Base-by-base conservation (phyloP, 2,329 filamentous ascomycete genomes). In the Seiridium cupressi region DNA sequence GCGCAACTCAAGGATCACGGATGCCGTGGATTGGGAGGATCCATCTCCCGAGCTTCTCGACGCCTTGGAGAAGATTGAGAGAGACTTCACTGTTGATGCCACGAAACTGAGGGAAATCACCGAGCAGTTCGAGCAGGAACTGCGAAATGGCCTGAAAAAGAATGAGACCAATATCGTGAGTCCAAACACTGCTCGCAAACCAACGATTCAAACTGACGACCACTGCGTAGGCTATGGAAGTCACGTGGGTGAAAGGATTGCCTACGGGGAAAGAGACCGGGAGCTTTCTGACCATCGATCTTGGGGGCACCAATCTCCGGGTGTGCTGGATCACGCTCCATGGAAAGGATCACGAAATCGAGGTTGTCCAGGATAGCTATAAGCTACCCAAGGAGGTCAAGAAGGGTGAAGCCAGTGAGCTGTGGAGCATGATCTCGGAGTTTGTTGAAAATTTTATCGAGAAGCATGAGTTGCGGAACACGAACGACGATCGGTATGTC, bases 291-390 rank as follows among this genome's bases (percentile, higher is more conserved):
- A 87, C 89, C 36, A 77, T 91, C 35, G 88, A 91, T 69, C 88
- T 91, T 82, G 88, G 88, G 56, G 88, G 88, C 63, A 91, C 88
- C 68, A 91, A 91, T 70, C 76, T 91, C 60, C 84, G 88, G 67
- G 87, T 91, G 62, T 91, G 88, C 71, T 87, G 89, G 71, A 87
- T 91, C 65, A 83, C 81, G 61, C 76, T 91, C 18, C 55, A 40
- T 65, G 84, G 85, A 42, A 84, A 89, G 61, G 79, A 86, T 69
- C 10, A 40, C 9, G 83, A 85, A 72, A 85, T 85, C 44, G 84
- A 86, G 67, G 88, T 88, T 70, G 84, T 87, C 66, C 88, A 91
- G 74, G 87, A 86, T 61, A 89, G 90, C 70, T 90, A 90, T 73
- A 81, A 81, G 60, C 85, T 91, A 76, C 88, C 88, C 0, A 82